Evolutionary conservation across 352 stramenopile species (phyloP).

Genomic region (Pythium phragmiticola): DNA sequence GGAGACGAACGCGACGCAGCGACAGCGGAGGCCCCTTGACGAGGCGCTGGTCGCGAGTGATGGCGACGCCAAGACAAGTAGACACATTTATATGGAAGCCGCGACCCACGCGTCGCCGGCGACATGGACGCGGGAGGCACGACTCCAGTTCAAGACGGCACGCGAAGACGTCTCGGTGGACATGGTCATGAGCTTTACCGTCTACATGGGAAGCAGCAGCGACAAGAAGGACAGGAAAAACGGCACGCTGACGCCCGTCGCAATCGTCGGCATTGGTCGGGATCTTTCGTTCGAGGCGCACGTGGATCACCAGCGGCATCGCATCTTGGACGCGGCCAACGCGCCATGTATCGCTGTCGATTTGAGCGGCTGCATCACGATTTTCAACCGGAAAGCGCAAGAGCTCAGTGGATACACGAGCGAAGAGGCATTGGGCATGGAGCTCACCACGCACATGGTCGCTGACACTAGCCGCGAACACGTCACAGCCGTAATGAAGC

Average conservation of each 20-base stretch:
- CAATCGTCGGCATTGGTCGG: constrained; percentile 69
- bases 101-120: constrained; percentile 13
- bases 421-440: constrained; percentile 82
- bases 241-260: constrained; percentile 8
- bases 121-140: constrained; percentile 38
- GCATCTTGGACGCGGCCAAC: constrained; percentile 74
- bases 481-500: constrained; percentile 68
- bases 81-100: constrained; percentile 6
- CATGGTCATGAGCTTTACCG: constrained; percentile 62
- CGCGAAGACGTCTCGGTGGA: constrained; percentile 40
- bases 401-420: constrained; percentile 87
- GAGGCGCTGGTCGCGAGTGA: constrained; percentile 30
- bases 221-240: constrained; percentile 13
- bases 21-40: constrained; percentile 36
- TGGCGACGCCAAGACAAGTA: constrained; percentile 17
- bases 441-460: constrained; percentile 82
- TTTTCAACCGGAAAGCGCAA: constrained; percentile 91
- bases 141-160: constrained; percentile 47
- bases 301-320: constrained; percentile 68
- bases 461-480: constrained; percentile 60
- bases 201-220: constrained; percentile 27
- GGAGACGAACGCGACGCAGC: constrained; percentile 24
- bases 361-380: constrained; percentile 50
- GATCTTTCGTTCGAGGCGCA: constrained; percentile 63
- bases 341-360: constrained; percentile 79